A percentile compares a stretch with the other conserved stretches of the same genome.
These are phyloP conservation scores for Rhynchospora breviuscula DNA, from an alignment of 176 grass and related monocot genomes.

Conservation along the genomic window DNA sequence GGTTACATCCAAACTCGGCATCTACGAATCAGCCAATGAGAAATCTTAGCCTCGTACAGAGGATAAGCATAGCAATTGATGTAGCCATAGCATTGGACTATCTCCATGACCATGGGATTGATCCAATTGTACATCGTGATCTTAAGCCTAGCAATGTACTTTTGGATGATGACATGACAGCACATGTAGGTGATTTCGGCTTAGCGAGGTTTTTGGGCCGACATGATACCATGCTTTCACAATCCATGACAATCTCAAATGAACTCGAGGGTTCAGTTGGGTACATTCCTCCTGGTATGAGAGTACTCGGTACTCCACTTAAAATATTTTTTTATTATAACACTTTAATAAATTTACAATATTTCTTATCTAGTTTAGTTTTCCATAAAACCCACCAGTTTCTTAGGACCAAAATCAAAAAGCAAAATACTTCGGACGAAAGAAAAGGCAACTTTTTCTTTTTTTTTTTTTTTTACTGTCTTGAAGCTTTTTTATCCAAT, in stretches of 20 bases:
- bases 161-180: slow-evolving; percentile 19
- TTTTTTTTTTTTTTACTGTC: not conserved
- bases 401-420: not conserved
- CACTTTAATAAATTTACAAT: not conserved
- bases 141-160: slow-evolving; percentile 37
- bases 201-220: slow-evolving; percentile 20
- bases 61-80: slow-evolving; percentile 27
- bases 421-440: not conserved
- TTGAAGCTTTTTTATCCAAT: not conserved
- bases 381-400: not conserved
- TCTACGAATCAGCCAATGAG: not conserved
- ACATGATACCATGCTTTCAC: not conserved
- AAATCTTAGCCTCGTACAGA: slow-evolving; percentile 22
- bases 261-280: slow-evolving; percentile 34
- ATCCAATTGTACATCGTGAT: slow-evolving; percentile 31
- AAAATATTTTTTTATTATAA: no score
- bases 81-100: slow-evolving; percentile 24
- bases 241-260: slow-evolving; percentile 16
- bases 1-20: slow-evolving; percentile 19
- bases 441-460: not conserved
- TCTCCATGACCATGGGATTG: slow-evolving; percentile 19
- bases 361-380: no score
- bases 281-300: slow-evolving; percentile 38
- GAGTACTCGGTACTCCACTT: no score
- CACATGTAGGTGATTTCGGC: slow-evolving; percentile 28